Conservation (phyloP, 257 asterid species). For the Perilla frutescens region DNA sequence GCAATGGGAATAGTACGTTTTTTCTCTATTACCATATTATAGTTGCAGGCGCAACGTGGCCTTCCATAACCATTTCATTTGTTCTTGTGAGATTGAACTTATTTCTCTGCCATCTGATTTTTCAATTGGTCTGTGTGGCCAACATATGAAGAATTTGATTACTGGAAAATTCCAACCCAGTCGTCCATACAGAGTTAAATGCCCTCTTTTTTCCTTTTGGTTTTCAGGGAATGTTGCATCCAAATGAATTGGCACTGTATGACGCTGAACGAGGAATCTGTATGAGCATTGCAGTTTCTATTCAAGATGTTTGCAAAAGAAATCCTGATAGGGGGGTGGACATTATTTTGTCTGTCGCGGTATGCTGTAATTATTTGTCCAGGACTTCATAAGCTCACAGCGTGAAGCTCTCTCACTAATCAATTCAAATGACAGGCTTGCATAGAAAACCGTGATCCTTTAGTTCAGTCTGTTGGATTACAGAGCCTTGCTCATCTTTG, state of each 20-base stretch:
- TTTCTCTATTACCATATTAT: background rate
- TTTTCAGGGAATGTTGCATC: constrained; percentile 73
- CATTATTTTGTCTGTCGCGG: constrained; percentile 90
- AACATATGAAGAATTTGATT: background rate
- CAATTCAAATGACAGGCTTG: constrained; percentile 68
- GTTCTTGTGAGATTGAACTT: constrained; percentile 8
- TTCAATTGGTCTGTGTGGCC: background rate
- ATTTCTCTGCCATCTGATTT: constrained; percentile 16
- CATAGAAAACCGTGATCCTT: constrained; percentile 74
- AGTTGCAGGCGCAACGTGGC: background rate
- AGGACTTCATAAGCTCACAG: constrained; percentile 35
- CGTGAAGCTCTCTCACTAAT: constrained; percentile 41
- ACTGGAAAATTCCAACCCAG: background rate
- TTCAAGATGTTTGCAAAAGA: constrained; percentile 86
- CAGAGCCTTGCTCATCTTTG: constrained; percentile 95
- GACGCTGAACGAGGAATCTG: constrained; percentile 63
- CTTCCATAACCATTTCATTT: background rate
- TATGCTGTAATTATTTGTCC: constrained; percentile 49
- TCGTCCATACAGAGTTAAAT: constrained; percentile 10
- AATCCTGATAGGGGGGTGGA: constrained; percentile 99
- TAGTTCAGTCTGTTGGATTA: constrained; percentile 84
- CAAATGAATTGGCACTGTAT: constrained; percentile 53
- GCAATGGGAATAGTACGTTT: background rate
- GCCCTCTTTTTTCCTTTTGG: constrained; percentile 42
- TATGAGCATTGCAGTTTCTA: constrained; percentile 83